Evolutionary conservation across 202 grass and related monocot genomes (phyloP).

Genomic region (Zoysia matrella): DNA sequence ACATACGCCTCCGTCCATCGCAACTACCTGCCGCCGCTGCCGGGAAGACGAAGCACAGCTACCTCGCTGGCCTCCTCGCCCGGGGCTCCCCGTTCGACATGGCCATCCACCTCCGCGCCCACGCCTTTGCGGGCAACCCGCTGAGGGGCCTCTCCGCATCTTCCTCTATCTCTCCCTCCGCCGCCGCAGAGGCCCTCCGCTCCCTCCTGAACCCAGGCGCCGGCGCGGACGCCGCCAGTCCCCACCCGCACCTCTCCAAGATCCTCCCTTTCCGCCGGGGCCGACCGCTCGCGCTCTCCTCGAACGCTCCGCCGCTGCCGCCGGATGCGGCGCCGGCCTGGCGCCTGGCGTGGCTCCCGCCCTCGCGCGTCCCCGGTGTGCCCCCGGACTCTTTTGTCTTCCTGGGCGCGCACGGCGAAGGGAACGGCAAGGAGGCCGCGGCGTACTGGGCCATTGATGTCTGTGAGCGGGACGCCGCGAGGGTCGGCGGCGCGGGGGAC

Average conservation of each 20-base stretch:
- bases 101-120: conserved; percentile 54
- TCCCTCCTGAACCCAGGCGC: conserved; percentile 46
- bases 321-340: conserved; percentile 45
- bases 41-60: neutral
- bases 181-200: conserved; percentile 56
- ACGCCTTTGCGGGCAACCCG: conserved; percentile 85
- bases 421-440: conserved; percentile 46
- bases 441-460: conserved; percentile 82
- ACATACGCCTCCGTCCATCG: neutral
- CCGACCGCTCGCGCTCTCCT: conserved; percentile 65
- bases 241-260: conserved; percentile 39
- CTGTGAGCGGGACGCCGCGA: conserved; percentile 30
- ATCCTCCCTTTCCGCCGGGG: conserved; percentile 78
- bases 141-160: conserved; percentile 51
- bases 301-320: neutral
- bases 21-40: no score
- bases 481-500: conserved; percentile 42
- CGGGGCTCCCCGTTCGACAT: conserved; percentile 6
- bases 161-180: conserved; percentile 37
- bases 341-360: conserved; percentile 75
- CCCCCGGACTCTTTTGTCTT: conserved; percentile 66
- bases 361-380: conserved; percentile 48
- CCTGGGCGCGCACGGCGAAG: conserved; percentile 58
- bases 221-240: conserved; percentile 26
- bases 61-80: neutral